A percentile compares a stretch with the other conserved stretches of the same genome.
Evolutionary conservation across 768 basidiomycete genomes (phyloP).

Genomic region (Lactifluus volemus): DNA sequence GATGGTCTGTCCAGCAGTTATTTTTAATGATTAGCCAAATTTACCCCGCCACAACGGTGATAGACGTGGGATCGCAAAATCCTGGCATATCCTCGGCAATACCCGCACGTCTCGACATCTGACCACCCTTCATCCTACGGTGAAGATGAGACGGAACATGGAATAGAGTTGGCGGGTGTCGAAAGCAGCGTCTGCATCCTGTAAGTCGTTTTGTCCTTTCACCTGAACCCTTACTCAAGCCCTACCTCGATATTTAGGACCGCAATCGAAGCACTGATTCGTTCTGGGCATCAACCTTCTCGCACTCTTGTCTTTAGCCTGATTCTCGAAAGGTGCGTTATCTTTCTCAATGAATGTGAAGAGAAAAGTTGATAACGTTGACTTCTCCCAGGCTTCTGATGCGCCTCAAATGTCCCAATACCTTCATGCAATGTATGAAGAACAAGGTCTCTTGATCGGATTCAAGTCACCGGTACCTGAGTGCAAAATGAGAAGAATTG

Average conservation of each 20-base stretch:
- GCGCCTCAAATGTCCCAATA: neutral
- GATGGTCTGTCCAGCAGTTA: neutral
- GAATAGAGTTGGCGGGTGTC: neutral
- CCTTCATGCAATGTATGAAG: neutral
- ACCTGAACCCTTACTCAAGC: neutral
- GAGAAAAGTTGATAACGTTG: neutral
- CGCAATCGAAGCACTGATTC: neutral
- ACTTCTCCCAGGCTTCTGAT: neutral
- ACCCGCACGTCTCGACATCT: neutral
- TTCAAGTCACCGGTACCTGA: no score
- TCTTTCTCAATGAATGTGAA: neutral
- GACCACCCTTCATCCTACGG: neutral
- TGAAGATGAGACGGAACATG: neutral
- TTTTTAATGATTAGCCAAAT: neutral
- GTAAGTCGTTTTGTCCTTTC: neutral
- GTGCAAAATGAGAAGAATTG: neutral
- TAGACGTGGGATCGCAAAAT: neutral
- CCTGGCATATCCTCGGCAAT: no score
- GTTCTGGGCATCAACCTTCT: neutral
- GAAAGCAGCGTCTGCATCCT: conserved; percentile 1
- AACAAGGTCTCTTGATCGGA: neutral
- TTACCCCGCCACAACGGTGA: neutral
- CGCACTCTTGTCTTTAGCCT: neutral
- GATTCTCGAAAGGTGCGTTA: conserved; percentile 1
- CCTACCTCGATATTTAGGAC: neutral